phyloP scores from a whole-genome alignment of 371 early-diverging fungal species.

The Syncephalastrum racemosum region DNA sequence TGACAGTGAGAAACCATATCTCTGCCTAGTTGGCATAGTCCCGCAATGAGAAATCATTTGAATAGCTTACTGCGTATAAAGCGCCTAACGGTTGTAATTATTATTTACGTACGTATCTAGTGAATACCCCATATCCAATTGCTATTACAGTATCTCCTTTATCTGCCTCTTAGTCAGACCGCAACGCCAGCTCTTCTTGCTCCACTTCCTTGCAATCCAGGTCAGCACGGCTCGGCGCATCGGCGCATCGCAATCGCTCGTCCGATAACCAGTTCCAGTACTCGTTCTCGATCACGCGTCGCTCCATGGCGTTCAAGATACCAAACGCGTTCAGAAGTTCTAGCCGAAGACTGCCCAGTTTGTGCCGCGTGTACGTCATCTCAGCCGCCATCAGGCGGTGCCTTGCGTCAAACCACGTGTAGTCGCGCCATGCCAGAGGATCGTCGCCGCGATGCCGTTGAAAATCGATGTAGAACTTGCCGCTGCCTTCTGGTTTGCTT shows the following conservation, averaged over 20 bases:
- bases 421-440: conserved; percentile 8
- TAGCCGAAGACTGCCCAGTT: conserved; percentile 50
- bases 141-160: too few species aligned
- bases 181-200: not conserved
- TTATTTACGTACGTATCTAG: too few species aligned
- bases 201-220: not conserved
- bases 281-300: conserved; percentile 47
- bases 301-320: conserved; percentile 48
- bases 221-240: not conserved
- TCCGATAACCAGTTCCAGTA: conserved; percentile 61
- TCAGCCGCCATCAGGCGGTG: conserved; percentile 51
- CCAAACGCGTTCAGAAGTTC: conserved; percentile 49
- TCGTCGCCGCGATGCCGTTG: conserved; percentile 4
- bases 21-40: too few species aligned
- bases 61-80: too few species aligned
- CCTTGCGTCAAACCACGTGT: conserved; percentile 27
- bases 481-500: too few species aligned
- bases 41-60: too few species aligned
- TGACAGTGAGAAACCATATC: too few species aligned
- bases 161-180: too few species aligned
- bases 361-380: conserved; percentile 48
- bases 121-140: too few species aligned
- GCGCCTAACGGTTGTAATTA: too few species aligned
- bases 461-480: too few species aligned
- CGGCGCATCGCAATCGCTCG: conserved; percentile 34